A percentile compares a stretch with the other conserved stretches of the same genome.
These are phyloP conservation scores for Postia placenta DNA, from an alignment of 768 basidiomycete species.

Conservation along the genomic window DNA sequence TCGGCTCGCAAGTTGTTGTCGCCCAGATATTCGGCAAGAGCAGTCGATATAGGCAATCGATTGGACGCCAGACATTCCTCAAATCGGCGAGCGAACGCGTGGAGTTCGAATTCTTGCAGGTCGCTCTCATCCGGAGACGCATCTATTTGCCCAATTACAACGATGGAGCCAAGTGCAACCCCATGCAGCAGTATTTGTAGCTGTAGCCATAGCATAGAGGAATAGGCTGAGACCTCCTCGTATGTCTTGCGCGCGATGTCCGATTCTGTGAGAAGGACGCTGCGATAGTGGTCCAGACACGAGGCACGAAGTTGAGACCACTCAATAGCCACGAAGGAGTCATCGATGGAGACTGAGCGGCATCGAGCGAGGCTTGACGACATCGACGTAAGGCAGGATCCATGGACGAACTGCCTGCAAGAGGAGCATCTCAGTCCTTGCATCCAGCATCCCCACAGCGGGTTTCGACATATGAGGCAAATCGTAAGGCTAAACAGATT, in stretches of 20 bases:
- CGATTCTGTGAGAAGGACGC: constrained; percentile 35
- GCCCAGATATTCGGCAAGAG: constrained; percentile 46
- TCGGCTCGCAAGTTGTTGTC: constrained; percentile 38
- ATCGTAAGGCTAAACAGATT: constrained; percentile 72
- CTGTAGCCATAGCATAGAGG: constrained; percentile 59
- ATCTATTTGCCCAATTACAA: constrained; percentile 32
- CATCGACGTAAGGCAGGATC: constrained; percentile 34
- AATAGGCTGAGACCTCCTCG: constrained; percentile 65
- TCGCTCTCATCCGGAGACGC: constrained; percentile 19
- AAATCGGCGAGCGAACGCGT: constrained; percentile 43
- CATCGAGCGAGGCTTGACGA: constrained; percentile 33
- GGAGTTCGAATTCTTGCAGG: constrained; percentile 51
- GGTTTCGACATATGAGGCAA: constrained; percentile 60
- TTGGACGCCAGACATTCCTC: constrained; percentile 43
- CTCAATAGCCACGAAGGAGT: constrained; percentile 45
- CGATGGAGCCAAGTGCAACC: constrained; percentile 56
- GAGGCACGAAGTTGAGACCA: constrained; percentile 49
- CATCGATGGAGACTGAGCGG: constrained; percentile 30
- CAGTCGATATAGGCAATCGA: constrained; percentile 35
- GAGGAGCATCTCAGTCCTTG: constrained; percentile 61
- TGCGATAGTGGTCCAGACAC: constrained; percentile 46
- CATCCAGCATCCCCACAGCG: constrained; percentile 63
- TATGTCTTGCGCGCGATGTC: constrained; percentile 44
- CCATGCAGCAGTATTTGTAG: constrained; percentile 64
- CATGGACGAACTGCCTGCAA: constrained; percentile 60